Conservation (phyloP, 2,329 filamentous ascomycete genomes). For the Rhexocercosporidium sp. region DNA sequence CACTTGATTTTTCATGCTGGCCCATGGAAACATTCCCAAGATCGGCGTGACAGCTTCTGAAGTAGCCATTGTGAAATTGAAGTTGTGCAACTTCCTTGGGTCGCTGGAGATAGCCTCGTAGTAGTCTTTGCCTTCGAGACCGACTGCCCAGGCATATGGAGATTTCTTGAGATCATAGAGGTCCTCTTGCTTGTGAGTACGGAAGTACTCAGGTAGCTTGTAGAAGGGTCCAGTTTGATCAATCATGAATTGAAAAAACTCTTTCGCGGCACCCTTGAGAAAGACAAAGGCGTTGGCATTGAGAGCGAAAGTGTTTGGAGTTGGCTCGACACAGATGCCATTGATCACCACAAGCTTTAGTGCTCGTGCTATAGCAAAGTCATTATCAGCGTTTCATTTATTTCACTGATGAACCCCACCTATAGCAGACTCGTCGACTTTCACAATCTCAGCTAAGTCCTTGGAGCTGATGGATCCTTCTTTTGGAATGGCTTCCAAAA, state of each 20-base stretch:
- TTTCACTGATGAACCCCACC: conserved; percentile 9
- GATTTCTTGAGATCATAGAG: conserved; percentile 31
- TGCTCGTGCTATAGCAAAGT: conserved; percentile 21
- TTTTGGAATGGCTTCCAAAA: conserved; percentile 28
- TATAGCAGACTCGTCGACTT: conserved; percentile 28
- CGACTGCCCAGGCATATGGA: conserved; percentile 27
- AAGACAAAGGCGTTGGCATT: conserved; percentile 26
- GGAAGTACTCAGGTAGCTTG: conserved; percentile 31
- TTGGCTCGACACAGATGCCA: conserved; percentile 23
- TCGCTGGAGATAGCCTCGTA: conserved; percentile 29
- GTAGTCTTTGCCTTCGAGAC: conserved; percentile 27
- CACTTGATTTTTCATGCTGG: background rate
- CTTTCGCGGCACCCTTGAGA: conserved; percentile 23
- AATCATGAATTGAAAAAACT: conserved; percentile 29
- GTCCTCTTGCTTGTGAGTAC: conserved; percentile 28
- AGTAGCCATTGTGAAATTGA: conserved; percentile 28
- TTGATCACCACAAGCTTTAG: conserved; percentile 23
- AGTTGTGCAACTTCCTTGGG: conserved; percentile 17
- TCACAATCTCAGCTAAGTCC: conserved; percentile 25
- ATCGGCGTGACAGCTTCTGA: conserved; percentile 7
- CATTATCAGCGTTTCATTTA: conserved; percentile 4
- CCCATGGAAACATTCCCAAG: conserved; percentile 15
- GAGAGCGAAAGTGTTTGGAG: conserved; percentile 24
- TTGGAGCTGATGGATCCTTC: conserved; percentile 22
- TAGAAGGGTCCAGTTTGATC: conserved; percentile 25